phyloP scores from a whole-genome alignment of 116 monocot species.

The Cymodocea nodosa region DNA sequence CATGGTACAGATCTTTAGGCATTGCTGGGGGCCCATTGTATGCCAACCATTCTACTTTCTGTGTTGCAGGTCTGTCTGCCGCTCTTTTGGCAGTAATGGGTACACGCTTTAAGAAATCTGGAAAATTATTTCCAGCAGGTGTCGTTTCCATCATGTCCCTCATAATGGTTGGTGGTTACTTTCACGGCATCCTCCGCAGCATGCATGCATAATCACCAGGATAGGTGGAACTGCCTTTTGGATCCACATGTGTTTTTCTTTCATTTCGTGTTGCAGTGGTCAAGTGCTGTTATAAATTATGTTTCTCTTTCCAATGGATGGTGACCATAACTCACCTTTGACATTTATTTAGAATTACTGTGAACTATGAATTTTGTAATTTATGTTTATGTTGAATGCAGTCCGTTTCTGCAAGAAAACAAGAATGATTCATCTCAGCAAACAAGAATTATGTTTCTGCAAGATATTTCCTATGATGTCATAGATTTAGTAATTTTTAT shows the following conservation, averaged over 20 bases:
- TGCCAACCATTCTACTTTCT: neutral
- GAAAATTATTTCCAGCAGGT: conserved; percentile 84
- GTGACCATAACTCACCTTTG: neutral
- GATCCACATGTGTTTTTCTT: neutral
- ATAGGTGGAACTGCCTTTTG: neutral
- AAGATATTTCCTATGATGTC: neutral
- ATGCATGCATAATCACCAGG: conserved; percentile 18
- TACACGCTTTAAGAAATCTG: conserved; percentile 75
- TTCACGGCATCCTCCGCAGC: conserved; percentile 35
- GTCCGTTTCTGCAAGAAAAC: neutral
- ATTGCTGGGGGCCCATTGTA: no score
- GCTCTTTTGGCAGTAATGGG: conserved; percentile 87
- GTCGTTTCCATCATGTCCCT: conserved; percentile 63
- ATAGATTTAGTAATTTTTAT: neutral
- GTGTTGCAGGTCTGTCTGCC: conserved; percentile 60
- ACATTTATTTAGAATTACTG: neutral
- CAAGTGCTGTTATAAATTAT: neutral
- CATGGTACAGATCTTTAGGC: no score
- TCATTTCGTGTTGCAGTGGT: neutral
- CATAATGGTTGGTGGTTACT: conserved; percentile 64
- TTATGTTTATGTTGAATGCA: neutral
- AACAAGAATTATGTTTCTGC: neutral
- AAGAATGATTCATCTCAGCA: neutral
- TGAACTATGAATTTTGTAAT: neutral
- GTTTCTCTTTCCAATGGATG: neutral